Base-by-base conservation (phyloP, 2,329 filamentous ascomycete species). In the Neonectria faginata region DNA sequence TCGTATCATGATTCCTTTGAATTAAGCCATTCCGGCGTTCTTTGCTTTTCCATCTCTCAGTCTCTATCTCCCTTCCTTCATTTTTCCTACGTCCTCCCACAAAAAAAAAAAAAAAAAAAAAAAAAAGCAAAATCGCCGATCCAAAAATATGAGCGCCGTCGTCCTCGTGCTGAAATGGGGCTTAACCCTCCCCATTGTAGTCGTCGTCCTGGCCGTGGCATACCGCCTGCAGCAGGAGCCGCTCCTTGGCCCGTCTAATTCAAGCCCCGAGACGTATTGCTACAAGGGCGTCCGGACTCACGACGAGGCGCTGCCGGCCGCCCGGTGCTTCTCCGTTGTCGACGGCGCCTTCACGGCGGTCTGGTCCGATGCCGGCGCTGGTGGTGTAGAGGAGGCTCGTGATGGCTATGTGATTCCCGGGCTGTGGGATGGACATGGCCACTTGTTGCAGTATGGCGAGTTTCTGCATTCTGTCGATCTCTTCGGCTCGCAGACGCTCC, bases 401-500 rank as follows among this genome's bases (percentile, higher is more conserved):
- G 64, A 73, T 22, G 88, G 88, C 0, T 83, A 87, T 68, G 89
- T 86, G 2, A 85, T 91, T 27, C 90, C 90, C 0, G 90, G 90
- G 0, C 80, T 92, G 2, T 92, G 89, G 86, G 90, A 92, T 68
- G 89, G 89, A 0, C 90, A 92, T 74, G 90, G 88, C 0, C 90
- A 92, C 73, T 78, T 92, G 52, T 74, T 89, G 18, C 84, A 86
- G 69, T 91, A 90, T 74, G 90, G 88, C 55, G 89, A 92, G 76
- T 89, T 90, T 71, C 78, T 92, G 41, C 85, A 89, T 70, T 89
- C 88, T 5, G 89, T 89, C 0, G 84, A 89, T 69, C 78, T 92
- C 3, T 90, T 91, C 70, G 89, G 87, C 0, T 80, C 85, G 0
- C 65, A 77, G n/a, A 85, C 84, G 5, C 80, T 89, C 66, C 80